These are phyloP conservation scores for Raphanus raphanistrum DNA, from an alignment of 345 rosid species.

Conservation along the genomic window DNA sequence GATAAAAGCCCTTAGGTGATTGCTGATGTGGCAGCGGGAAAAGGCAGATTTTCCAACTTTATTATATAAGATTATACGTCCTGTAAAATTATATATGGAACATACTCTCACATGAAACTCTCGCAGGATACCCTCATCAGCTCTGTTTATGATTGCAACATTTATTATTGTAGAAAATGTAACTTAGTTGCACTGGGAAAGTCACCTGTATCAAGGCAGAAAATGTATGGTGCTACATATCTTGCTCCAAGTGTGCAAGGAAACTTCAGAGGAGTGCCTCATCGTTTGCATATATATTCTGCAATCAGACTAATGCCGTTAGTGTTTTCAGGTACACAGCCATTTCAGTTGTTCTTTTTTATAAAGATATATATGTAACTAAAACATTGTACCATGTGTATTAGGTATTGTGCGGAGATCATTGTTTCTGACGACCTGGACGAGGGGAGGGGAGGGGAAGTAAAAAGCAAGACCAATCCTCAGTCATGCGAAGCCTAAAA, in stretches of 20 bases:
- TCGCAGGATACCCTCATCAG: background rate
- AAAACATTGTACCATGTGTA: background rate
- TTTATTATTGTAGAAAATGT: background rate
- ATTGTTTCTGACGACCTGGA: background rate
- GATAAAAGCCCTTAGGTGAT: too few relatives aligned
- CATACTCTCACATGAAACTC: too few relatives aligned
- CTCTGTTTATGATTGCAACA: background rate
- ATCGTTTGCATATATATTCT: background rate
- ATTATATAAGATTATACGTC: too few relatives aligned
- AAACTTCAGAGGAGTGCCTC: background rate
- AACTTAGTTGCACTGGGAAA: background rate
- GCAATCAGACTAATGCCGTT: background rate
- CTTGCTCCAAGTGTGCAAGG: background rate
- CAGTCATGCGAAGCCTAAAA: background rate
- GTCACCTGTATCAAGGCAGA: background rate
- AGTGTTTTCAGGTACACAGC: background rate
- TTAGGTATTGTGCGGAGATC: background rate
- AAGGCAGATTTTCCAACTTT: too few relatives aligned
- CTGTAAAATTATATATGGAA: too few relatives aligned
- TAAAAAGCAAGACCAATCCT: background rate
- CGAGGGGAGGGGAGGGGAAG: too few relatives aligned
- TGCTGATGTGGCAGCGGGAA: too few relatives aligned
- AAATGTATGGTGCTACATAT: background rate
- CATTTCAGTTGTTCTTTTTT: background rate
- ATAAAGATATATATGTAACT: background rate